Conservation (phyloP, 352 stramenopile genomes). For the Phytopythium oedochilum region DNA sequence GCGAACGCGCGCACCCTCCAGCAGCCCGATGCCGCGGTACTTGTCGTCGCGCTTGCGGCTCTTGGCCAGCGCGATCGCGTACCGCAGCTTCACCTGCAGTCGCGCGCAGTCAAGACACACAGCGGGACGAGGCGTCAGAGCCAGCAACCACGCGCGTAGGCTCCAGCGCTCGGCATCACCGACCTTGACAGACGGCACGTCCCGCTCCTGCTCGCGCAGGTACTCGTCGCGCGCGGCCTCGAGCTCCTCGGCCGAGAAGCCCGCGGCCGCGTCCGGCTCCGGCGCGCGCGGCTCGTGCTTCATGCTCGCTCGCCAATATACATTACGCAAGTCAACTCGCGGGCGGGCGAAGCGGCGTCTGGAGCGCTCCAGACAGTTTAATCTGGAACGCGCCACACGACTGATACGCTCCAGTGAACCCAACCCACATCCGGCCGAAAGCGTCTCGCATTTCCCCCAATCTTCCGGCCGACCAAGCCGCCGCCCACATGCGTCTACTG, state of each 20-base stretch:
- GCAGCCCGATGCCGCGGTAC: slow-evolving; percentile 55
- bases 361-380: no score
- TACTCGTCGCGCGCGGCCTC: slow-evolving; percentile 70
- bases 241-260: slow-evolving; percentile 73
- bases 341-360: no score
- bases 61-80: slow-evolving; percentile 68
- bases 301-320: slow-evolving; percentile 30
- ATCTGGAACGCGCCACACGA: no score
- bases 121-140: not conserved
- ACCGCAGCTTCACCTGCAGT: slow-evolving; percentile 67
- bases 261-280: slow-evolving; percentile 36
- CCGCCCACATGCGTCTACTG: not conserved
- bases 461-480: no score
- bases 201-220: slow-evolving; percentile 71
- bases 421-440: no score
- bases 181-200: slow-evolving; percentile 58
- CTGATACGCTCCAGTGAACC: no score
- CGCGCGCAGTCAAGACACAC: no score
- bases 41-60: slow-evolving; percentile 81
- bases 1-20: slow-evolving; percentile 41
- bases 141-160: not conserved
- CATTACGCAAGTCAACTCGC: no score
- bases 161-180: no score
- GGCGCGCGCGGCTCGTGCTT: slow-evolving; percentile 29
- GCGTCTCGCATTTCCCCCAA: no score